These are phyloP conservation scores for Pelagophyceae sp. DNA, from an alignment of 352 stramenopile species.

Conservation along the genomic window DNA sequence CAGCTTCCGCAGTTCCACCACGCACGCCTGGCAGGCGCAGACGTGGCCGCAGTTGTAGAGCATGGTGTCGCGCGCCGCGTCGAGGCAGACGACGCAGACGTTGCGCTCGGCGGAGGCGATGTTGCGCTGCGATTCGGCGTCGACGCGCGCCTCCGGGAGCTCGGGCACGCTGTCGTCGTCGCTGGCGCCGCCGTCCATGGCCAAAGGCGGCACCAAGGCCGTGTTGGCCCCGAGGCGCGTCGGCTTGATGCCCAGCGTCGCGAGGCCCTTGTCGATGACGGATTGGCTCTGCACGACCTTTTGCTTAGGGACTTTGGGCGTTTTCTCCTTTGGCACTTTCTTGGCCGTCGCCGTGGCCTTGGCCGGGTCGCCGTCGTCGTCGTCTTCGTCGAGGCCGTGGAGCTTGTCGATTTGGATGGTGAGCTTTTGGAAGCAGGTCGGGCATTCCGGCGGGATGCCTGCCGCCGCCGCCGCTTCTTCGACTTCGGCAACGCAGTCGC, in stretches of 20 bases:
- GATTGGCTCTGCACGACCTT: neutral
- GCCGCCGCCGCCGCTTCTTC: constrained; percentile 25
- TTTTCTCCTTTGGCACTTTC: neutral
- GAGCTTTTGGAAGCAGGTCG: constrained; percentile 62
- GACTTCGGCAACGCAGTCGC: constrained; percentile 27
- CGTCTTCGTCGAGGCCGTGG: constrained; percentile 33
- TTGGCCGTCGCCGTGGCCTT: constrained; percentile 23
- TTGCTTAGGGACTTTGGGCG: too few relatives aligned
- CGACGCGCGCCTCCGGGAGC: neutral
- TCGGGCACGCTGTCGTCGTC: neutral
- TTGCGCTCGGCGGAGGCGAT: neutral
- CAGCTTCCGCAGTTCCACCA: neutral
- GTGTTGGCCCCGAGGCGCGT: neutral
- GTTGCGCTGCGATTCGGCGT: neutral
- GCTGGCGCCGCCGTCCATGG: neutral
- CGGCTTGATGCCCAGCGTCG: constrained; percentile 4
- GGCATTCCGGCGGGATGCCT: constrained; percentile 55
- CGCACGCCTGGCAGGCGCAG: neutral
- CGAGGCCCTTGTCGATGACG: constrained; percentile 13
- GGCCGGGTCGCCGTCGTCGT: constrained; percentile 9
- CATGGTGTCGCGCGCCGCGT: neutral
- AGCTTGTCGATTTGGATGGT: constrained; percentile 62
- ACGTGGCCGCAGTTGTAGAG: constrained; percentile 13
- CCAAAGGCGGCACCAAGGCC: neutral
- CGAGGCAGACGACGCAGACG: constrained; percentile 11